Evolutionary conservation across 106 monocot species (phyloP).

Genomic region (Dendrobium chrysotoxum): DNA sequence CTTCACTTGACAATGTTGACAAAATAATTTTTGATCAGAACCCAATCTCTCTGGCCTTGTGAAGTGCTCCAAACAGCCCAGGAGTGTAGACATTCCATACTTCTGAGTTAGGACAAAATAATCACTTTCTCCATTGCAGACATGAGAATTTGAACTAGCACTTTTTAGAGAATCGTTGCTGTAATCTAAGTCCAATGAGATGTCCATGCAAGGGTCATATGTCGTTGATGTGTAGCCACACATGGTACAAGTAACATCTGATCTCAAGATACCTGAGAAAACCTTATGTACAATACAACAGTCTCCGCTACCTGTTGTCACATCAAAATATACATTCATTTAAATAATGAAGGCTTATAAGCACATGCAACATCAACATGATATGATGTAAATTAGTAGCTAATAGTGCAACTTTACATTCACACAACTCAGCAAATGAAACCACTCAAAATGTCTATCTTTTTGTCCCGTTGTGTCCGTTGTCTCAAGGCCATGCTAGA

Average conservation of each 20-base stretch:
- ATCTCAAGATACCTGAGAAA: conserved; percentile 89
- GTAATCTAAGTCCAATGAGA: conserved; percentile 74
- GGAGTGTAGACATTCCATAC: conserved; percentile 45
- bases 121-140: conserved; percentile 30
- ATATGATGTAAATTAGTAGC: not conserved
- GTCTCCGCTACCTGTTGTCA: conserved; percentile 53
- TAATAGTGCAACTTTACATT: not conserved
- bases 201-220: conserved; percentile 88
- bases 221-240: conserved; percentile 97
- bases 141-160: conserved; percentile 17
- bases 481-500: no score
- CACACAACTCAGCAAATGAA: not conserved
- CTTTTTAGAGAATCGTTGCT: conserved; percentile 15
- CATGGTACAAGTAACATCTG: conserved; percentile 81
- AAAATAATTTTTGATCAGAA: conserved; percentile 82
- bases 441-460: not conserved
- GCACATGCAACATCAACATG: not conserved
- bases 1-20: conserved; percentile 74
- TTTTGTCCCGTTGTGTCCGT: no score
- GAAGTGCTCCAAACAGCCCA: conserved; percentile 74
- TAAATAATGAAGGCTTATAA: not conserved
- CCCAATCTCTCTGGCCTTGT: conserved; percentile 82
- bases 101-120: conserved; percentile 10
- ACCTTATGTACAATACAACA: conserved; percentile 92
- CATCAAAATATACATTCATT: not conserved